Evolutionary conservation across 441 rosid species (phyloP), one percentile per base, ranked within the genome.

Genomic region (Pelargonium citronellum): DNA sequence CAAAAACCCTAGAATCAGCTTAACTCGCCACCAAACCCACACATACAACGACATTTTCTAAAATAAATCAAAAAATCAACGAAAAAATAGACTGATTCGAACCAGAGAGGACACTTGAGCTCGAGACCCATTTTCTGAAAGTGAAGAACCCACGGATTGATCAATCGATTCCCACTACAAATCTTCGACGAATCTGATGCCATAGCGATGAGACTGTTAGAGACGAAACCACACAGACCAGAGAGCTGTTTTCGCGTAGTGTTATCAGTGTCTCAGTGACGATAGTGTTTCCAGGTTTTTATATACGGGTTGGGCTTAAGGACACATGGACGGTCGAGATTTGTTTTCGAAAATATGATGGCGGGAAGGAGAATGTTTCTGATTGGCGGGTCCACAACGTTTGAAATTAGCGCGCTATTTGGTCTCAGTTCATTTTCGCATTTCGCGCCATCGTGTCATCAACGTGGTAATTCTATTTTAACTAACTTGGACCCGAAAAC

Each of bases 71-170:
- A 7, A 34, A 37, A 27, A 63, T 1, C 2, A 3, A 16, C 1
- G 5, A 0, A 4, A 43, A 13, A 63, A 4, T 9, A 41, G 24
- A 24, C 20, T 22, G 10, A 16, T 30, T 82, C 87, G 20, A 76
- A 93, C 98, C 98, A 93, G 69, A 88, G 84, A 67, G 96, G 90
- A 69, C 98, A 93, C 46, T 89, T 91, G 78, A 91, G 95, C 73
- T 93, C 97, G 20, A 93, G 89, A 64, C 77, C 89, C 71, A 93
- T 74, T 68, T 91, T 93, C 77, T 89, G 94, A 55, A 93, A 83
- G 77, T 89, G 90, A 66, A 91, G 92, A 71, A 83, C 76, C 88
- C 91, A 89, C 19, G 98, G 95, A 64, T 88, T 86, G 27, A 57
- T 9, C 30, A 20, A 19, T 19, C 27, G 63, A 57, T 8, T 15